Evolutionary conservation across 2,329 filamentous ascomycete species (phyloP), one percentile per base, ranked within the genome.

Genomic region (Alternaria sp.): DNA sequence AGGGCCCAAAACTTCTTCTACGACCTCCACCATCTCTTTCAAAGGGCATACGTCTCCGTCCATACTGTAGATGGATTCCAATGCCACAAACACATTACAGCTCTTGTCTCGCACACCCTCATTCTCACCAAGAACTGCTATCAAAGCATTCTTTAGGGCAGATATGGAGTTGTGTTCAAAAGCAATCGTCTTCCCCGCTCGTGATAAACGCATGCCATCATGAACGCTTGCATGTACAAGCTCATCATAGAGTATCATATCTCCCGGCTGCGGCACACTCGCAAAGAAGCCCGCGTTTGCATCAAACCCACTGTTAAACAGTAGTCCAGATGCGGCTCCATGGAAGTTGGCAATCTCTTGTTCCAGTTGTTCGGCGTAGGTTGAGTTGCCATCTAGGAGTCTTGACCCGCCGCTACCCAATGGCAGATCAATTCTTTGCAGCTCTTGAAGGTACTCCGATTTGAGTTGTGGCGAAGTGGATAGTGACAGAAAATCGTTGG

Each of bases 221-320:
- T 93, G 91, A 1, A 90, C 87, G 69, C 90, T 93, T 0, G 92
- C 92, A 71, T 96, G 92, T 13, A 95, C 88, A 30, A 91, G 82
- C 74, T 91, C 90, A 71, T 0, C 92, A 69, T 95, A 90, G 0
- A 96, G 75, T 21, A 96, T 83, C 1, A 74, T 65, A 68, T 85
- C 83, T 6, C 80, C 81, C 1, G 69, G 69, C 63, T 85, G 83
- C 17, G 83, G 83, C n/a, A 85, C 71, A 52, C 79, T 82, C 0
- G 81, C 80, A 67, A 84, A 85, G 36, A 86, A 72, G 0, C 81
- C 83, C 3, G 79, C 78, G 66, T 86, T 86, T 4, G 83, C 83
- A 69, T 86, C 83, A 66, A 83, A 85, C 0, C 83, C 74, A 69
- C 83, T 90, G 64, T 88, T 88, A 69, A 89, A 87, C 1, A 92